These are phyloP conservation scores for Phylloporus arenicola DNA, from an alignment of 768 basidiomycete genomes.

Conservation along the genomic window DNA sequence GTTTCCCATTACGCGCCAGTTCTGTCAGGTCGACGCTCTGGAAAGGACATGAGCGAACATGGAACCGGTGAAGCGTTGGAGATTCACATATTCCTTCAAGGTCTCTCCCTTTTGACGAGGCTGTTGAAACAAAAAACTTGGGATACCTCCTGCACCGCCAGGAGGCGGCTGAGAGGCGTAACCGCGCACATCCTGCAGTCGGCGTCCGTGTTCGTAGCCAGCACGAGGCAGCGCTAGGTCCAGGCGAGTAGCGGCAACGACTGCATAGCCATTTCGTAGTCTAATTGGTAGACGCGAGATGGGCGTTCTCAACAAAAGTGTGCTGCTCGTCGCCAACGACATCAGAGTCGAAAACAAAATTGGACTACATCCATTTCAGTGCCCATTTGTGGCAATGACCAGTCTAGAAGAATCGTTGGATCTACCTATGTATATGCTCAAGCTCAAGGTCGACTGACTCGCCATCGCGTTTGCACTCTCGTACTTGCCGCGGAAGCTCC, in stretches of 20 bases:
- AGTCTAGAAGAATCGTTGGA: too few relatives aligned
- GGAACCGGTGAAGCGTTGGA: conserved; percentile 7
- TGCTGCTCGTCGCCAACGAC: conserved; percentile 3
- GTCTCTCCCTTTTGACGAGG: conserved; percentile 79
- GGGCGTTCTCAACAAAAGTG: conserved; percentile 1
- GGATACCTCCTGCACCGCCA: conserved; percentile 39
- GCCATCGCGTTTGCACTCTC: too few relatives aligned
- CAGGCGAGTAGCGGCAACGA: conserved; percentile 4
- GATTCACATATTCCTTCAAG: conserved; percentile 68
- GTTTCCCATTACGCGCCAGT: conserved; percentile 74
- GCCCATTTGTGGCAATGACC: neutral
- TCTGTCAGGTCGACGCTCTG: conserved; percentile 84
- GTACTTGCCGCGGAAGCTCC: too few relatives aligned
- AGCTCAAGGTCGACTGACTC: too few relatives aligned
- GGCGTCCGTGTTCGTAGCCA: neutral
- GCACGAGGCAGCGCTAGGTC: neutral
- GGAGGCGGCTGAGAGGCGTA: conserved; percentile 49
- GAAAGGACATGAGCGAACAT: neutral
- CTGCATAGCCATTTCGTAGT: conserved; percentile 14
- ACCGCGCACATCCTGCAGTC: conserved; percentile 20
- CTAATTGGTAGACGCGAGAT: conserved; percentile 16
- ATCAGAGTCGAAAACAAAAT: neutral
- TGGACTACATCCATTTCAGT: too few relatives aligned
- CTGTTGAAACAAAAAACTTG: conserved; percentile 51
- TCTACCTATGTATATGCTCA: too few relatives aligned